Evolutionary conservation across 495 filamentous ascomycete species (phyloP), one percentile per base, ranked within the genome.

Genomic region (Penicillium macrosclerotiorum): DNA sequence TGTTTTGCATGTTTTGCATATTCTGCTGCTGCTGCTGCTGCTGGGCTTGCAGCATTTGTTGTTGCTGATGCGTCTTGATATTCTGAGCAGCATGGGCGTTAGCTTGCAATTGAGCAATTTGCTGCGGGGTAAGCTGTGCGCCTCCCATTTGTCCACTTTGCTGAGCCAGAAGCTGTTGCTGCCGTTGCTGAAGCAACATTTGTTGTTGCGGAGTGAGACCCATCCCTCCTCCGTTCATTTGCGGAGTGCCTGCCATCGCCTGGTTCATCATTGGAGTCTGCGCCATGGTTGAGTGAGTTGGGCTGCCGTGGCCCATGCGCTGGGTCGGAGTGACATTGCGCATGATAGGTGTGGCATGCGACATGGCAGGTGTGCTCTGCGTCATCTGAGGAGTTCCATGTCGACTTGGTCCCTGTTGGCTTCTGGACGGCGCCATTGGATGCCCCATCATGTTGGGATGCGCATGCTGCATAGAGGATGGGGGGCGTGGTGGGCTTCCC

Each of bases 381-480:
- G 79, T 76, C 75, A 94, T 85, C 48, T 88, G 82, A 4, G 91
- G 91, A 5, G 91, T 96, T 9, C 84, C 85, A 26, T 87, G 83
- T 37, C 76, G 71, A 58, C 81, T 82, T 42, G 83, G 80, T 47
- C 85, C 83, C 60, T 91, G 89, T 54, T 94, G 89, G 59, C 90
- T 95, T 44, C 80, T 73, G 26, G 88, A 83, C 17, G 85, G 75
- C 8, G 76, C 83, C 89, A 94, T 95, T 33, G 73, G 80, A 45
- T 83, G 75, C 11, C 80, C 71, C 72, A 84, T 83, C 17, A 85
- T 76, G 63, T 80, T 83, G 0, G 80, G 76, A 34, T 81, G 80
- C 24, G 84, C 81, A 59, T 83, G 82, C 50, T 90, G 86, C 35
- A 85, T 73, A 4, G 89, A 82, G 39, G 90, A 94, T 12, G 86